Evolutionary conservation across 805 yeast species (phyloP).

Genomic region (Ogataea naganishii): DNA sequence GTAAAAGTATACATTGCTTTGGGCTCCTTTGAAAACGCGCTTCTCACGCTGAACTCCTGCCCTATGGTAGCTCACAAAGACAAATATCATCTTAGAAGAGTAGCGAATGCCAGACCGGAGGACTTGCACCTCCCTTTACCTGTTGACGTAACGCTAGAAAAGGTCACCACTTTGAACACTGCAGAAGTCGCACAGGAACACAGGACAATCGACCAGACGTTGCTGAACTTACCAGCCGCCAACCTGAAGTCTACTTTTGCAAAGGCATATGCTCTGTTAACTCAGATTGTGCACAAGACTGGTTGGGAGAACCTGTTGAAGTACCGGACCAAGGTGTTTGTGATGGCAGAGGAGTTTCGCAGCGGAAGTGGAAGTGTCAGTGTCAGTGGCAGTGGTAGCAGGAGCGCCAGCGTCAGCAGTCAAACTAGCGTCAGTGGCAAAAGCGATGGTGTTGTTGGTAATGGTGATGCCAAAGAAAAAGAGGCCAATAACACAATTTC

Average conservation of each 20-base stretch:
- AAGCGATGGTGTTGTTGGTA: neutral
- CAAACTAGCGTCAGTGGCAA: conserved; percentile 7
- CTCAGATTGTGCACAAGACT: conserved; percentile 54
- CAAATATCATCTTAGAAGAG: conserved; percentile 50
- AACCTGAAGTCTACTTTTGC: conserved; percentile 53
- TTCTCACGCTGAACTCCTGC: conserved; percentile 66
- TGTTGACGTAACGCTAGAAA: conserved; percentile 60
- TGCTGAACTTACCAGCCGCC: conserved; percentile 59
- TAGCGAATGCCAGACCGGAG: conserved; percentile 42
- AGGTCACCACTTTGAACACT: conserved; percentile 60
- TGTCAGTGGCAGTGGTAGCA: conserved; percentile 5
- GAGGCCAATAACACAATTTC: conserved; percentile 2
- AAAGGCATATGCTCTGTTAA: conserved; percentile 49
- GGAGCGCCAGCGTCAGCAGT: conserved; percentile 3
- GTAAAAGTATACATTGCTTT: conserved; percentile 55
- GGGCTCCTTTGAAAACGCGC: conserved; percentile 63
- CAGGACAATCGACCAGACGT: conserved; percentile 50
- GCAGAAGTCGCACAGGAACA: conserved; percentile 60
- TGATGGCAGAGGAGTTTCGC: conserved; percentile 60
- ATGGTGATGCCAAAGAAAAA: neutral
- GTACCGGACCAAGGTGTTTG: conserved; percentile 54
- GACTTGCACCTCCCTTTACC: conserved; percentile 72
- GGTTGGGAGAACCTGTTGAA: conserved; percentile 68
- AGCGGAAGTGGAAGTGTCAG: too few species aligned
- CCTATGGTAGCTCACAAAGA: conserved; percentile 77